A percentile compares a stretch with the other conserved stretches of the same genome.
phyloP scores from a whole-genome alignment of 306 rosid genomes.

The Lathyrus tuberosus region DNA sequence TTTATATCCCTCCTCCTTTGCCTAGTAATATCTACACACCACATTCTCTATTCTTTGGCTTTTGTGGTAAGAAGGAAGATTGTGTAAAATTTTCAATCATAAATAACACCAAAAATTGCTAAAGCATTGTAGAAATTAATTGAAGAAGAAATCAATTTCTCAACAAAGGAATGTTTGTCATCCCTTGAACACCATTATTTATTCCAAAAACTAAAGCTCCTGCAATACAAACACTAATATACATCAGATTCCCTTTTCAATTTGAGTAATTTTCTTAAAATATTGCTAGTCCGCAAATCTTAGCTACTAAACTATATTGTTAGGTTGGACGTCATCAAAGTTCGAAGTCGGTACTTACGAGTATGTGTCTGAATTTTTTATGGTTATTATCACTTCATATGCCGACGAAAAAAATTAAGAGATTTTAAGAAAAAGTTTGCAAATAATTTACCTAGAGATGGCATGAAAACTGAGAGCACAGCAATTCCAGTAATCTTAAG shows the following conservation, averaged over 20 bases:
- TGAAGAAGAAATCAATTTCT: conserved; percentile 23
- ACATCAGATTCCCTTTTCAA: conserved; percentile 6
- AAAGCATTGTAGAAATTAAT: conserved; percentile 1
- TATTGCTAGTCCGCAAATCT: no score
- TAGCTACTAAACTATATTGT: no score
- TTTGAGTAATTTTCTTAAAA: not conserved
- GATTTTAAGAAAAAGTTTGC: not conserved
- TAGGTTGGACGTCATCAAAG: no score
- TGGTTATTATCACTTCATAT: no score
- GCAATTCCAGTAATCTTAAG: conserved; percentile 68
- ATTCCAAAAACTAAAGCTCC: conserved; percentile 66
- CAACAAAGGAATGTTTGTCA: conserved; percentile 21
- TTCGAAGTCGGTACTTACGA: no score
- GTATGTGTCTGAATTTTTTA: no score
- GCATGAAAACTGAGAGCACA: conserved; percentile 64
- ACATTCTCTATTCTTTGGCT: not conserved
- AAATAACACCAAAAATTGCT: conserved; percentile 1
- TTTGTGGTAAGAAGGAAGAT: not conserved
- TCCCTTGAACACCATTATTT: conserved; percentile 31
- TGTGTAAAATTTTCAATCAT: not conserved
- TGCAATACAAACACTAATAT: conserved; percentile 40
- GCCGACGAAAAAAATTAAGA: not conserved
- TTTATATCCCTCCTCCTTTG: conserved; percentile 10
- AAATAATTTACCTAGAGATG: conserved; percentile 61
- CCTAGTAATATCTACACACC: not conserved